Conservation (phyloP, 768 basidiomycete genomes). For the Phylloporus sp. region DNA sequence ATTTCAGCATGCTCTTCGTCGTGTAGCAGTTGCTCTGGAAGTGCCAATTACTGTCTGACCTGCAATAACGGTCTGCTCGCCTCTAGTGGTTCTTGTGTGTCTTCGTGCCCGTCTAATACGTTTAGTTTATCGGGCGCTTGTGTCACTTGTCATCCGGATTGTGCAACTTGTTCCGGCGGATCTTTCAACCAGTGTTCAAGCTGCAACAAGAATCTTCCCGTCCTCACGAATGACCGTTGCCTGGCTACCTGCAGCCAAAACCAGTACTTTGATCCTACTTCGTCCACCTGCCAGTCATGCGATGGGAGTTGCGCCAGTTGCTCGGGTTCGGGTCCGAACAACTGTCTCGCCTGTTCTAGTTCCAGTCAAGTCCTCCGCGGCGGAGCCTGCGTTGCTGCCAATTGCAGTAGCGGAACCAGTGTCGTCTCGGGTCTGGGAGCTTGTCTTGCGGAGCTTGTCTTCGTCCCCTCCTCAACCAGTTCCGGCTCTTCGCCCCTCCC, state of each 20-base stretch:
- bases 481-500: constrained; percentile 41
- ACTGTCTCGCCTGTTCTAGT: constrained; percentile 71
- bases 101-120: constrained; percentile 67
- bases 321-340: constrained; percentile 57
- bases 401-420: constrained; percentile 49
- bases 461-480: constrained; percentile 42
- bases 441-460: constrained; percentile 73
- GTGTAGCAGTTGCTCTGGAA: constrained; percentile 67
- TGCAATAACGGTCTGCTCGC: constrained; percentile 66
- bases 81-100: constrained; percentile 67
- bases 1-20: constrained; percentile 60
- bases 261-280: constrained; percentile 67
- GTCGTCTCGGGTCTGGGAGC: constrained; percentile 69
- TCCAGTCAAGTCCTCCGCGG: constrained; percentile 53
- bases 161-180: constrained; percentile 73
- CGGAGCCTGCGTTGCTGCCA: constrained; percentile 61
- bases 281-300: constrained; percentile 63
- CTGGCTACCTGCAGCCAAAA: constrained; percentile 68
- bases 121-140: constrained; percentile 66
- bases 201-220: constrained; percentile 63
- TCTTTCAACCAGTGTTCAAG: constrained; percentile 75
- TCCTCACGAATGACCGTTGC: constrained; percentile 71
- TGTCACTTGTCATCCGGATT: constrained; percentile 79
- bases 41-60: constrained; percentile 65
- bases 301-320: constrained; percentile 78